These are phyloP conservation scores for Paracorniculantispora psalliotae DNA, from an alignment of 2,329 filamentous ascomycete species.

Conservation along the genomic window DNA sequence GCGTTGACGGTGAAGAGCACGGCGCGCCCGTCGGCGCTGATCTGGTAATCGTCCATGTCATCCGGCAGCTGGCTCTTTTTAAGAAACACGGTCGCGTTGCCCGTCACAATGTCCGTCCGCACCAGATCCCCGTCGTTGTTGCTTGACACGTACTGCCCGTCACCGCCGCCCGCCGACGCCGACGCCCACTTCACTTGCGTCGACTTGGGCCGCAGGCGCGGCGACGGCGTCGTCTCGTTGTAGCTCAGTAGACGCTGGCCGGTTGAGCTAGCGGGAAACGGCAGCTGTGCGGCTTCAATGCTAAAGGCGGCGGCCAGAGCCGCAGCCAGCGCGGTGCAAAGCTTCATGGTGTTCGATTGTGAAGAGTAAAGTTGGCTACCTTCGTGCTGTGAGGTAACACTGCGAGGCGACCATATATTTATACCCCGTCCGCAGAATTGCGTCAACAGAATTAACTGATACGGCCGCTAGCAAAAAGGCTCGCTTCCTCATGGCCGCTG, in stretches of 20 bases:
- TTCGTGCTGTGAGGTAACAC: not conserved
- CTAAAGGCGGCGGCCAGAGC: not conserved
- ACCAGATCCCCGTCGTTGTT: slow-evolving; percentile 48
- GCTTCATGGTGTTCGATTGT: not conserved
- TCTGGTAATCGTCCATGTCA: slow-evolving; percentile 53
- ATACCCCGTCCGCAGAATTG: not conserved
- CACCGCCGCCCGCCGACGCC: slow-evolving; percentile 49
- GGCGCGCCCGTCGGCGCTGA: slow-evolving; percentile 53
- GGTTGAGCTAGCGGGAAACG: slow-evolving; percentile 41
- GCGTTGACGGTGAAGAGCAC: slow-evolving; percentile 61
- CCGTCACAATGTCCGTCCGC: slow-evolving; percentile 57
- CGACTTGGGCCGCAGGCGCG: slow-evolving; percentile 40
- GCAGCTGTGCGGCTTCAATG: not conserved
- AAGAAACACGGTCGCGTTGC: slow-evolving; percentile 49
- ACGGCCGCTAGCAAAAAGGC: not conserved
- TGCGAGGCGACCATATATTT: not conserved
- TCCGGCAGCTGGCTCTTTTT: slow-evolving; percentile 52
- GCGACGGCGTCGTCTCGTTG: slow-evolving; percentile 51
- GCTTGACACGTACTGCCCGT: slow-evolving; percentile 57
- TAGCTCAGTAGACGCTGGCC: slow-evolving; percentile 54
- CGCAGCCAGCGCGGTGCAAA: not conserved
- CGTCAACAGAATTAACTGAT: too few relatives aligned
- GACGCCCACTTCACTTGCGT: slow-evolving; percentile 51
- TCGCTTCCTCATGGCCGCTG: not conserved
- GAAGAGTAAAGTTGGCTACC: not conserved